A percentile compares a stretch with the other conserved stretches of the same genome.
Conservation (phyloP, 2,329 filamentous ascomycete species). For the Monilinia fructigena region DNA sequence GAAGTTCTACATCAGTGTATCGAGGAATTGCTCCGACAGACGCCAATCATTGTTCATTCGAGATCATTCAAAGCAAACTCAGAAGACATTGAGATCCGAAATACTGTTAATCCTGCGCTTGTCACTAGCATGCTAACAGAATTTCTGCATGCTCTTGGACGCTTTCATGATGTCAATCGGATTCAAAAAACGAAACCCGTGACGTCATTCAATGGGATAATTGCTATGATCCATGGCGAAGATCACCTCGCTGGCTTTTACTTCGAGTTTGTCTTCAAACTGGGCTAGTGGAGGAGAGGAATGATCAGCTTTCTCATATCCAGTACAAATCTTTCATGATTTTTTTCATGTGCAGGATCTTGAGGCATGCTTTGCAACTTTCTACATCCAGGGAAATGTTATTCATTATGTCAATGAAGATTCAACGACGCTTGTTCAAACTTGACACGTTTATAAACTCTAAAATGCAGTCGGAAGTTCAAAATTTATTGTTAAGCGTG, state of each 20-base stretch:
- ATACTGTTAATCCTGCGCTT: slow-evolving; percentile 50
- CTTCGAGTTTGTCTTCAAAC: slow-evolving; percentile 52
- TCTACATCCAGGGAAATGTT: slow-evolving; percentile 38
- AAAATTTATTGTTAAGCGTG: neutral
- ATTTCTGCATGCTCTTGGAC: slow-evolving; percentile 45
- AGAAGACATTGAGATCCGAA: slow-evolving; percentile 47
- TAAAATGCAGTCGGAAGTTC: neutral
- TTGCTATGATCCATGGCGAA: slow-evolving; percentile 46
- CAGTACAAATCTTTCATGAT: slow-evolving; percentile 54
- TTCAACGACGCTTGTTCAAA: slow-evolving; percentile 47
- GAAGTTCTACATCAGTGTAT: slow-evolving; percentile 26
- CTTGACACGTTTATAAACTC: slow-evolving; percentile 31
- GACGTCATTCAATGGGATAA: slow-evolving; percentile 52
- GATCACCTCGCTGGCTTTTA: slow-evolving; percentile 55
- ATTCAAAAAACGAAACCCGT: slow-evolving; percentile 54
- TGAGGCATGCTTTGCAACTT: slow-evolving; percentile 35
- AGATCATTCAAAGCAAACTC: slow-evolving; percentile 33
- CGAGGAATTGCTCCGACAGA: slow-evolving; percentile 25
- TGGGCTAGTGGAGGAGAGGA: slow-evolving; percentile 1
- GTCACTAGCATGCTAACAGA: slow-evolving; percentile 53
- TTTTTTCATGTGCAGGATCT: slow-evolving; percentile 44
- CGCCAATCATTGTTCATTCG: slow-evolving; percentile 19
- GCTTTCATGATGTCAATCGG: slow-evolving; percentile 28
- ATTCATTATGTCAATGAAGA: slow-evolving; percentile 46
- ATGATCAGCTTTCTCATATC: neutral